Evolutionary conservation across 768 basidiomycete species (phyloP), one percentile per base, ranked within the genome.

Genomic region (Hortiboletus campestris): DNA sequence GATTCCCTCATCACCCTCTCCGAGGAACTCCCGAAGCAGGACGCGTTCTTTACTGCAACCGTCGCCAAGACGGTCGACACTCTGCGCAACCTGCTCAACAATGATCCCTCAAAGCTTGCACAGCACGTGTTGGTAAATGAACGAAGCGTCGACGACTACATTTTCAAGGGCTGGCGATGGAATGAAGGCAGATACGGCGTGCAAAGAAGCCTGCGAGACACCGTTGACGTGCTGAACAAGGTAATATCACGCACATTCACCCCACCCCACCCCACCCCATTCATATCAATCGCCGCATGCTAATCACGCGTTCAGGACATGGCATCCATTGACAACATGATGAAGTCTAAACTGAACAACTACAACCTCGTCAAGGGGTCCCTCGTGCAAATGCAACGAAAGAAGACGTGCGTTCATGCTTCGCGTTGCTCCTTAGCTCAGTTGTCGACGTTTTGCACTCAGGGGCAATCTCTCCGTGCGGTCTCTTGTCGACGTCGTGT

Each of bases 331-430:
- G 97, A 99, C 72, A 91, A 89, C 67, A 85, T 90, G 38, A 90
- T 97, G 83, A 96, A 96, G 76, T 78, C 84, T 40, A 98, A 97
- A 73, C 75, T 94, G 39, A 90, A 87, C 63, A 88, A 85, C 67
- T 99, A 99, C 74, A 95, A 94, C 68, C 76, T 96, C 13, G 89
- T 93, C 46, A 99, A 99, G 72, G 96, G 96, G 0, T 87, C 91
- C 45, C 77, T 98, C 48, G 83, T 86, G 4, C 89, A 93, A 66
- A 86, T 98, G 81, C 92, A 96, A 68, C 85, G 97, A 63, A 98
- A 94, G 84, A 89, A 91, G 78, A 85, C 84, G 95, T 96, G 68
- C 53, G 81, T 74, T 49, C 57, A 45, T 17, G 43, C 25, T 38
- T 17, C 53, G 35, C 45, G 51, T 17, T 50, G 31, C 36, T 40